These are phyloP conservation scores for Boletus barrowsii DNA, from an alignment of 768 basidiomycete species.

Conservation along the genomic window DNA sequence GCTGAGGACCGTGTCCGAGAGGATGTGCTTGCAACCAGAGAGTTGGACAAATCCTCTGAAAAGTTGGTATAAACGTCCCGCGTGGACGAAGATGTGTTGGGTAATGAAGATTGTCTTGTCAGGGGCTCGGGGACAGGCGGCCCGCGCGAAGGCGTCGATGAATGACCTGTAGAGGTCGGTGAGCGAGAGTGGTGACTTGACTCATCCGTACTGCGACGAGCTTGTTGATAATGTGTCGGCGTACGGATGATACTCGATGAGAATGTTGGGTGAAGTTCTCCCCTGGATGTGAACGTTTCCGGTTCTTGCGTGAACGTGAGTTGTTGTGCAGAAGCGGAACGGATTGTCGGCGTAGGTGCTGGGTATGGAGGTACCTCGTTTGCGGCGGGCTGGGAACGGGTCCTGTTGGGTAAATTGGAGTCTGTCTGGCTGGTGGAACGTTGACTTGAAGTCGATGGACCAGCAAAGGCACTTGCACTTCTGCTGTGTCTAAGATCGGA, in stretches of 20 bases:
- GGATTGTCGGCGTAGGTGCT: conserved; percentile 26
- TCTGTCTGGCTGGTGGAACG: conserved; percentile 14
- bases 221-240: conserved; percentile 52
- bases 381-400: conserved; percentile 21
- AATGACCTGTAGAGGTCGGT: conserved; percentile 16
- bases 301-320: conserved; percentile 24
- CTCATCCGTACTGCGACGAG: conserved; percentile 28
- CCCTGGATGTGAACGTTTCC: conserved; percentile 49
- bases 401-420: conserved; percentile 13
- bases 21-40: conserved; percentile 17
- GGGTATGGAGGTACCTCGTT: conserved; percentile 27
- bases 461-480: conserved; percentile 4
- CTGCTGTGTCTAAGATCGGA: conserved; percentile 10
- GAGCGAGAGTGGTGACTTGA: conserved; percentile 21
- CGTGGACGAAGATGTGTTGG: conserved; percentile 20
- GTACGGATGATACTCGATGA: conserved; percentile 67
- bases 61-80: conserved; percentile 22
- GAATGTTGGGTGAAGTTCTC: conserved; percentile 64
- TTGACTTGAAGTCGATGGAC: conserved; percentile 17
- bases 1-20: conserved; percentile 14
- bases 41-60: conserved; percentile 26
- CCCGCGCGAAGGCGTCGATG: conserved; percentile 17
- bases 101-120: conserved; percentile 25
- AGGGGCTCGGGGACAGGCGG: conserved; percentile 20
- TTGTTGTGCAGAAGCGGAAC: conserved; percentile 13